Base-by-base conservation (phyloP, 2,329 filamentous ascomycete species). In the Trichoderma sp. region DNA sequence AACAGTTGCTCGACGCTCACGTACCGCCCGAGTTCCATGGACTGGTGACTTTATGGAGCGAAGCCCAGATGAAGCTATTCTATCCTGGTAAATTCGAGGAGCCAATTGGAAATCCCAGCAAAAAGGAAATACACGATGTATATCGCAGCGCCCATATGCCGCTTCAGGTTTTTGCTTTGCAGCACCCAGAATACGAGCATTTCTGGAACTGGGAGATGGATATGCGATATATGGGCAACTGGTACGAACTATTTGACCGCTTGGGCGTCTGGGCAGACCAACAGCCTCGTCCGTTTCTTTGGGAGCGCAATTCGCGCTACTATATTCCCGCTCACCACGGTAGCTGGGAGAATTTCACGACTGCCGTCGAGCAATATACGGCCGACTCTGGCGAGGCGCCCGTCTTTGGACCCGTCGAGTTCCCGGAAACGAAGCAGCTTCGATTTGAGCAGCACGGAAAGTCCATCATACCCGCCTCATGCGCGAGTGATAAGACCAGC, bases 31-130 rank as follows among this genome's bases (percentile, higher is more conserved):
- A 95, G 76, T 97, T 97, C 79, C 91, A 90, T 76, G 88, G 90
- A 70, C 87, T 97, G 78, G 92, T 91, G 56, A 93, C 91, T 0
- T 83, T 96, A 6, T 97, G 93, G 93, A 94, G 92, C 2, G 92
- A 96, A 78, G 85, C 88, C 64, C 92, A 95, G 79, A 95, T 97
- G 92, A 85, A 86, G 68, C 84, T 94, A 68, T 89, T 93, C 78
- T 97, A 96, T 76, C 79, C 86, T 70, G 87, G 87, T 2, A 86
- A 88, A 52, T 90, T 94, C n/a, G 89, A 91, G 73, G 88, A 90
- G 56, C 87, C 89, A 1, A 88, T 90, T 74, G 82, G 85, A 67
- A 87, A 88, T 75, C 86, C 85, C 7, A 84, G 83, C 68, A 80
- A 86, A 72, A 83, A 82, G 16, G 85, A 88, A 64, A 84, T 92